A percentile compares a stretch with the other conserved stretches of the same genome.
Conservation (phyloP, 345 rosid species). For the Atalantia buxifolia region DNA sequence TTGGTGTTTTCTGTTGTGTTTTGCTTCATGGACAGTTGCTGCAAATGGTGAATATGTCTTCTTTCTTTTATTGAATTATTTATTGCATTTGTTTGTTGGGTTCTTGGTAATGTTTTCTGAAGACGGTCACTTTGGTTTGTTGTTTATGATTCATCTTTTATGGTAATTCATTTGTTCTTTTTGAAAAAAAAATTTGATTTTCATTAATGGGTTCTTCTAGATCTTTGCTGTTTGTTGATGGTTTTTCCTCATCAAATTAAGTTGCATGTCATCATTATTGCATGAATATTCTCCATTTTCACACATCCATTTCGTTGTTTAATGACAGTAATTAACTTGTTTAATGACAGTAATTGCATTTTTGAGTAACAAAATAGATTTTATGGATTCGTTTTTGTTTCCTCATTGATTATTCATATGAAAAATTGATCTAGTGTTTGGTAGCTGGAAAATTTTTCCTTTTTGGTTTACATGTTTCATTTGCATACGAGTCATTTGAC, state of each 20-base stretch:
- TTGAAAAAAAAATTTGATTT: not conserved
- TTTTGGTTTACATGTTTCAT: not conserved
- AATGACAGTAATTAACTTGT: not conserved
- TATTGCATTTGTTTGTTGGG: not conserved
- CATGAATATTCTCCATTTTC: not conserved
- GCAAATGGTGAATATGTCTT: not conserved
- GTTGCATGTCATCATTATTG: not conserved
- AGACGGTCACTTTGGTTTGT: not conserved
- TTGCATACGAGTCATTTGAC: not conserved
- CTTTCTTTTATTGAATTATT: not conserved
- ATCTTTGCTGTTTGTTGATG: not conserved
- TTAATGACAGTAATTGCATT: not conserved
- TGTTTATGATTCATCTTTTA: not conserved
- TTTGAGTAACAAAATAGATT: not conserved
- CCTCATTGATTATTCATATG: not conserved
- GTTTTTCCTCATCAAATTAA: not conserved
- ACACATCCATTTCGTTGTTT: not conserved
- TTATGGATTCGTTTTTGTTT: not conserved
- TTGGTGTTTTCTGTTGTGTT: not conserved
- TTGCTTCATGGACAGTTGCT: not conserved
- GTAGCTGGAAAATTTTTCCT: not conserved
- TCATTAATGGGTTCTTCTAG: not conserved
- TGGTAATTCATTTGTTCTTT: conserved; percentile 4
- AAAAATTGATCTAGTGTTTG: not conserved
- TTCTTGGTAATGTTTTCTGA: conserved; percentile 3